phyloP scores from a whole-genome alignment of 2,329 filamentous ascomycete species.

The Cadophora sp. region DNA sequence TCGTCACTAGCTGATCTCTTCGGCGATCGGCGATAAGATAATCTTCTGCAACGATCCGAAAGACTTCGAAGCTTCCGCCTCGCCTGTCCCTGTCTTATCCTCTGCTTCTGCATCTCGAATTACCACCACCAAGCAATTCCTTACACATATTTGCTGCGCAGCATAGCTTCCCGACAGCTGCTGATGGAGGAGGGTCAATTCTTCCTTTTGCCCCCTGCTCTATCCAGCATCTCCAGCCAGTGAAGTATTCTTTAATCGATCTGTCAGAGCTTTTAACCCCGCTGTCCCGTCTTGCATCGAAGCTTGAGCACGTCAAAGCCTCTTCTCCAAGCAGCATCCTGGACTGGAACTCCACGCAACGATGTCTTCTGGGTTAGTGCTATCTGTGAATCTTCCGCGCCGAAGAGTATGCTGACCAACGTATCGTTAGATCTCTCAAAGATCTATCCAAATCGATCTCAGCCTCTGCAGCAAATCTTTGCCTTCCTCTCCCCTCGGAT shows the following conservation, averaged over 20 bases:
- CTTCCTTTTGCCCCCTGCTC: neutral
- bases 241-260: neutral
- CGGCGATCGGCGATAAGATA: neutral
- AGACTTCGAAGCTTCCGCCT: neutral
- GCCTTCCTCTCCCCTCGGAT: constrained; percentile 70
- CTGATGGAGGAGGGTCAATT: neutral
- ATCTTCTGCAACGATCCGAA: constrained; percentile 15
- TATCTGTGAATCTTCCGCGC: neutral
- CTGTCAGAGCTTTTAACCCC: constrained; percentile 14
- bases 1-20: constrained; percentile 1
- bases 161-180: neutral
- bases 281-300: constrained; percentile 10
- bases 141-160: neutral
- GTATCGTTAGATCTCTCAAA: constrained; percentile 50
- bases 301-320: constrained; percentile 14
- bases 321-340: constrained; percentile 24
- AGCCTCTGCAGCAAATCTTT: constrained; percentile 55
- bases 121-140: neutral
- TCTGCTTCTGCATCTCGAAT: neutral
- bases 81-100: neutral
- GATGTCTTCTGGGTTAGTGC: constrained; percentile 35
- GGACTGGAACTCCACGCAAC: constrained; percentile 20
- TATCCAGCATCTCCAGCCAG: neutral
- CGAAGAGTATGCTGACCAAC: neutral
- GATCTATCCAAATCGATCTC: constrained; percentile 65